phyloP scores from a whole-genome alignment of 176 grass and related monocot species.

The Carex scoparia region DNA sequence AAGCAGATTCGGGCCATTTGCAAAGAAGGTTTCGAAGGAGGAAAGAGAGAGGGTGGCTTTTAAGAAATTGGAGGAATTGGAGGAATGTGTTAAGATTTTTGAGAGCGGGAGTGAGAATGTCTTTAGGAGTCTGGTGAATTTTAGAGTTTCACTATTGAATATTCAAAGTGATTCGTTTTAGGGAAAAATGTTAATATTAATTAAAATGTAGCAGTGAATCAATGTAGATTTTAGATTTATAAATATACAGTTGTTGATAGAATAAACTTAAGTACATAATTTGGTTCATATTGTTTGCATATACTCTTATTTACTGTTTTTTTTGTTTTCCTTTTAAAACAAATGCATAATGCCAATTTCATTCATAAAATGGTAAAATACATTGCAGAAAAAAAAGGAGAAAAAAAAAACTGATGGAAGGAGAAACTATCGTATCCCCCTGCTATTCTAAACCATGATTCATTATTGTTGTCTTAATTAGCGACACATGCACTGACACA shows the following conservation, averaged over 20 bases:
- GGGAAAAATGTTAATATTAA: not conserved
- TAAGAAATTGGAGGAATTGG: conserved; percentile 55
- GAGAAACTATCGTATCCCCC: no score
- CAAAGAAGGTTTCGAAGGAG: conserved; percentile 17
- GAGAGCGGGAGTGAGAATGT: conserved; percentile 60
- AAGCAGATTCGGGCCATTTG: conserved; percentile 10
- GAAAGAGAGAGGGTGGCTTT: conserved; percentile 17
- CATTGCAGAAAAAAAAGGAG: not conserved
- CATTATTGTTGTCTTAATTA: no score
- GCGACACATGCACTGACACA: no score
- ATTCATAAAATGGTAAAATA: not conserved
- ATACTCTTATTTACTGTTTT: not conserved
- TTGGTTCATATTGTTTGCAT: not conserved
- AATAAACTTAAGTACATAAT: not conserved
- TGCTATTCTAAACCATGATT: no score
- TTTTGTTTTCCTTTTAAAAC: no score
- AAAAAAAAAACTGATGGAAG: not conserved
- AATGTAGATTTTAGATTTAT: not conserved
- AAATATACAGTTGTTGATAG: not conserved
- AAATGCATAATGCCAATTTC: no score
- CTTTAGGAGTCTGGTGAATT: conserved; percentile 56
- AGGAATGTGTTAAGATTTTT: conserved; percentile 48
- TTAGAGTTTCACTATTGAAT: conserved; percentile 69
- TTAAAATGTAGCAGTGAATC: not conserved
- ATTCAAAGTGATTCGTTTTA: conserved; percentile 27